Base-by-base conservation (phyloP, 139 green algal species). In the Tetradesmus obliquus region DNA sequence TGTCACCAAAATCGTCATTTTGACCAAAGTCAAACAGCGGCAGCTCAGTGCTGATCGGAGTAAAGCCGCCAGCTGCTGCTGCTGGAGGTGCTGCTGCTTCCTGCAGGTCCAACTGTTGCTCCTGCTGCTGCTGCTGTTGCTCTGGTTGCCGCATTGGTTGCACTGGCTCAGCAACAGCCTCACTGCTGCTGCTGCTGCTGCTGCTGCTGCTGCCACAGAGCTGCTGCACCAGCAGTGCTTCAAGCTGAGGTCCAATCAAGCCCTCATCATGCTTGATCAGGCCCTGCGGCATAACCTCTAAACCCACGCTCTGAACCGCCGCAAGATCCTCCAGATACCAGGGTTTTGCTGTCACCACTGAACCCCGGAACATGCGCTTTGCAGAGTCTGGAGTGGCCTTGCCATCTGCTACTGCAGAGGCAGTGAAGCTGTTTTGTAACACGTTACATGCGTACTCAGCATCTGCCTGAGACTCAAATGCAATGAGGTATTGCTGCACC, bases 251-350 rank as follows among this genome's bases (percentile, higher is more conserved):
- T 15, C 79, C 74, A 6, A 55, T 81, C 24, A 91, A 60, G 13
- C n/a, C 17, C 3, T 51, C 53, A 10, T 17, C 54, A n/a, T 87
- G 72, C 55, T 19, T 19, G 2, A 91, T 5, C n/a, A 57, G 24
- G 3, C 79, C 79, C 10, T 55, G 79, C 19, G 76, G 88, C 54
- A 91, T 57, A 9, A 91, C 88, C 22, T 91, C 88, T 12, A 91
- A 32, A 9, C 76, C 79, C 8, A 79, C 54, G 1, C 20, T 9
- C 79, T 91, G 88, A 72, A 91, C 74, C 24, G 55, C 88, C 7
- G 79, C 88, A 13, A 91, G 12, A n/a, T 91, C 88, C 20, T 91
- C 79, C 24, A 91, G 79, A 17, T 83, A 90, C 86, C 86, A 90
- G 17, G 86, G 86, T 24, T 90, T 90, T 53, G 86, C 86, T 19